These are phyloP conservation scores for Arthrobotrys megalospora DNA, from an alignment of 2,329 filamentous ascomycete species.

Conservation along the genomic window DNA sequence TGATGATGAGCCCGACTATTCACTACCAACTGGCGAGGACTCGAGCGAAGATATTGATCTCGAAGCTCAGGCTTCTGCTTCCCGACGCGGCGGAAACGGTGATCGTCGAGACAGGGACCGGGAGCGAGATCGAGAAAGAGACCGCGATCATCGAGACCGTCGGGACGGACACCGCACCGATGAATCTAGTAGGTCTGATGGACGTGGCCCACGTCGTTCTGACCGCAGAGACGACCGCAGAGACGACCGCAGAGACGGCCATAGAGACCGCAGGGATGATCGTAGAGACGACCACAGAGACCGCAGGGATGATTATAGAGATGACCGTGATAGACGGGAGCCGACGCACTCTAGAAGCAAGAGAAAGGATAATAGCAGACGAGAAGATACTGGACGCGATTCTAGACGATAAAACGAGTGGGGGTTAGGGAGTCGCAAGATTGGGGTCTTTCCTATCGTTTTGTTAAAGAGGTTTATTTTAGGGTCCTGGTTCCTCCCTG, in stretches of 20 bases:
- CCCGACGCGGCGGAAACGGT: constrained; percentile 25
- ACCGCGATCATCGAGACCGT: constrained; percentile 23
- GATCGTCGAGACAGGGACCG: constrained; percentile 33
- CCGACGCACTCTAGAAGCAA: constrained; percentile 29
- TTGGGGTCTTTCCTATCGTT: too few species aligned
- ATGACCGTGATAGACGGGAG: constrained; percentile 29
- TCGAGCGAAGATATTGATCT: constrained; percentile 51
- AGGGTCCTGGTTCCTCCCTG: constrained; percentile 20
- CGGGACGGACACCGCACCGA: constrained; percentile 5
- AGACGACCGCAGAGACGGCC: constrained; percentile 5
- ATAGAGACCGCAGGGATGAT: constrained; percentile 17
- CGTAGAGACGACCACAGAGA: constrained; percentile 11
- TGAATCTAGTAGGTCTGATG: constrained; percentile 8
- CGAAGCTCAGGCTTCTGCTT: constrained; percentile 42
- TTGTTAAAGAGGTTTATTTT: background rate
- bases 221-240: constrained; percentile 26
- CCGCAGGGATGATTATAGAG: constrained; percentile 19
- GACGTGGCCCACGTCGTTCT: constrained; percentile 14
- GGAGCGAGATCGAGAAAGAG: constrained; percentile 8
- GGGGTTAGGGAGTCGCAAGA: too few species aligned
- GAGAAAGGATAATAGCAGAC: constrained; percentile 34
- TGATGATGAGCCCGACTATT: constrained; percentile 28
- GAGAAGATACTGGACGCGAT: constrained; percentile 23
- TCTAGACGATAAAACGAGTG: constrained; percentile 23
- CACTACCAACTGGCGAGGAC: constrained; percentile 44